Evolutionary conservation across 2,329 filamentous ascomycete species (phyloP).

Genomic region (Colletotrichum cuscutae): DNA sequence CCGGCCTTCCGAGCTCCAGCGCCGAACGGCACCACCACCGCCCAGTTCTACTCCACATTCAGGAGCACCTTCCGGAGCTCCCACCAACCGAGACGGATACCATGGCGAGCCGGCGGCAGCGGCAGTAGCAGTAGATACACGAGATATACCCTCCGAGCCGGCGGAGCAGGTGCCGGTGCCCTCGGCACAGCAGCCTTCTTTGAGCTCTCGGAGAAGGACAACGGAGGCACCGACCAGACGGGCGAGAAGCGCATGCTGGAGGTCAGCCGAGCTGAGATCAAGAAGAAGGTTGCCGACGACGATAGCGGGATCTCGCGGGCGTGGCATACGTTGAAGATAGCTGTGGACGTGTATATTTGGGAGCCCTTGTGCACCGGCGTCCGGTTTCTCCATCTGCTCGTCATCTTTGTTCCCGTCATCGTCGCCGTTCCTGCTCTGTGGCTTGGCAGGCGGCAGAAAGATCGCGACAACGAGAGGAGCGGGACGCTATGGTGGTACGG

Average conservation of each 20-base stretch:
- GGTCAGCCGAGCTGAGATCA: constrained; percentile 80
- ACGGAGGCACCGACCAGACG: constrained; percentile 66
- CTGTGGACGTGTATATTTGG: constrained; percentile 78
- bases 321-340: constrained; percentile 69
- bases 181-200: constrained; percentile 69
- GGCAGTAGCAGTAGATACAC: constrained; percentile 27
- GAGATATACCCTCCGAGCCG: constrained; percentile 50
- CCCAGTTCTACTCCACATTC: constrained; percentile 32
- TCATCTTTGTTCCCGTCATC: constrained; percentile 93
- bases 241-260: constrained; percentile 89
- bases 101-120: constrained; percentile 37
- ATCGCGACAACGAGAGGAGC: constrained; percentile 77
- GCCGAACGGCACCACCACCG: constrained; percentile 21
- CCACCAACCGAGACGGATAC: constrained; percentile 38
- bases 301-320: constrained; percentile 68
- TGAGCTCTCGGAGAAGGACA: constrained; percentile 65
- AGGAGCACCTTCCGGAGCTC: constrained; percentile 8
- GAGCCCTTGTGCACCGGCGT: constrained; percentile 89
- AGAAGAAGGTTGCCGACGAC: constrained; percentile 72
- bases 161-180: constrained; percentile 50
- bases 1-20: constrained; percentile 44
- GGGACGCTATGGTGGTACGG: constrained; percentile 96
- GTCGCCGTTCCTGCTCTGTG: constrained; percentile 82
- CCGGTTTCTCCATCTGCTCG: constrained; percentile 85
- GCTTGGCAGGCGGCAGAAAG: constrained; percentile 73